Conservation (phyloP, 2,329 filamentous ascomycete species). For the Pseudopithomyces chartarum region DNA sequence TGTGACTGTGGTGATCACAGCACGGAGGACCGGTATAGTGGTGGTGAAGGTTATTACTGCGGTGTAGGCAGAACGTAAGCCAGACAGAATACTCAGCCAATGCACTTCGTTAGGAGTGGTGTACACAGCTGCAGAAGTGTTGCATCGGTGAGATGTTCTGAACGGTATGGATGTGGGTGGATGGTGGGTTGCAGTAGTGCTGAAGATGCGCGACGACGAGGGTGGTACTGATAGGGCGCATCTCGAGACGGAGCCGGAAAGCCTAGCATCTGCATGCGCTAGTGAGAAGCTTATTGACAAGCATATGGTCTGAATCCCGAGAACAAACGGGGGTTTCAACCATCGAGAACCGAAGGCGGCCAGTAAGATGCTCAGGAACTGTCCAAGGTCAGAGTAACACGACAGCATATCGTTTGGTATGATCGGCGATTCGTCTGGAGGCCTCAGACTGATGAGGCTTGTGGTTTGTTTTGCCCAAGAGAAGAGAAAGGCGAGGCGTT, state of each 20-base stretch:
- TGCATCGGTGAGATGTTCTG: neutral
- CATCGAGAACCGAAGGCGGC: neutral
- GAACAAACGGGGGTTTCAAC: neutral
- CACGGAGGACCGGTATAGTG: neutral
- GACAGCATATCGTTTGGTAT: neutral
- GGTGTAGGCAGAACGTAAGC: neutral
- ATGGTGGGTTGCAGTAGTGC: neutral
- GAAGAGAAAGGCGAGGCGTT: neutral
- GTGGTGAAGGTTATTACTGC: neutral
- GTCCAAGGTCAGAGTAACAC: neutral
- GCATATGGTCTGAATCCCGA: too few species aligned
- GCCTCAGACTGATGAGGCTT: neutral
- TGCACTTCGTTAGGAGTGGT: conserved; percentile 1
- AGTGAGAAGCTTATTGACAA: too few species aligned
- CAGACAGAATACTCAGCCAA: neutral
- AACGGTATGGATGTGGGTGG: neutral
- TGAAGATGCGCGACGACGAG: neutral
- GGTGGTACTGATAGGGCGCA: neutral
- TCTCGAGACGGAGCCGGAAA: too few species aligned
- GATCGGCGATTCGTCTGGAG: neutral
- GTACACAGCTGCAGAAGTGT: neutral
- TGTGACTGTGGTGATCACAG: neutral
- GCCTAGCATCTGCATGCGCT: too few species aligned
- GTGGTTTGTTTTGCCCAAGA: neutral
- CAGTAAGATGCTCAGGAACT: neutral